These are phyloP conservation scores for Oenanthe javanica DNA, from an alignment of 140 eudicot species.

Conservation along the genomic window DNA sequence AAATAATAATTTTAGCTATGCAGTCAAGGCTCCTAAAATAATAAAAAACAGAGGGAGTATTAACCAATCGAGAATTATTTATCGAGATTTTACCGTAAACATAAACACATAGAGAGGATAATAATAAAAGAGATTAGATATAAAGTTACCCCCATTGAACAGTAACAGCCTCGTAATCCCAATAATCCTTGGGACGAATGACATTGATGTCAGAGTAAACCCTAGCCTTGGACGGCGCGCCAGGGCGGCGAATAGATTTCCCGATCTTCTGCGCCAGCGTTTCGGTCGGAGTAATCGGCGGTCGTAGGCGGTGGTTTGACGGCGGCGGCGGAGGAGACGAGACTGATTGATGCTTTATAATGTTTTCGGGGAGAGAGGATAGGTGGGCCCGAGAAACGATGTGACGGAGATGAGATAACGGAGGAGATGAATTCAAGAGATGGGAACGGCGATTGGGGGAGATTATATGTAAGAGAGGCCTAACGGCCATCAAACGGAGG, in stretches of 20 bases:
- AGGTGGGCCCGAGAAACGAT: background rate
- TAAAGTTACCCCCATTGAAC: slow-evolving; percentile 57
- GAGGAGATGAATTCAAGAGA: background rate
- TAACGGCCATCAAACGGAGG: slow-evolving; percentile 17
- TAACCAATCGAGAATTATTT: too few relatives aligned
- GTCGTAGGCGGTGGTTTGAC: slow-evolving; percentile 21
- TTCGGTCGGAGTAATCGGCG: slow-evolving; percentile 14
- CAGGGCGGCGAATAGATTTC: slow-evolving; percentile 58
- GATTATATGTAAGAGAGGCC: slow-evolving; percentile 17
- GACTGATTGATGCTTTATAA: background rate
- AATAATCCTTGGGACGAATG: slow-evolving; percentile 57
- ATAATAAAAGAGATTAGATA: too few relatives aligned
- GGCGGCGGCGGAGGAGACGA: slow-evolving; percentile 7
- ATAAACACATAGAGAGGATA: too few relatives aligned
- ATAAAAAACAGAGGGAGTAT: too few relatives aligned
- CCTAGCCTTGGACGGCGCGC: slow-evolving; percentile 58
- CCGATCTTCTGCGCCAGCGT: slow-evolving; percentile 69
- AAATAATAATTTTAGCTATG: too few relatives aligned
- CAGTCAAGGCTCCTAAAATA: too few relatives aligned
- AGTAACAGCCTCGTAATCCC: slow-evolving; percentile 66
- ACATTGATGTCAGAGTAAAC: slow-evolving; percentile 58
- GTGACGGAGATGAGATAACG: background rate
- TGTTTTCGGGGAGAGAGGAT: background rate
- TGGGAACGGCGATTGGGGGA: background rate
- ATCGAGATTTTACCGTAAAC: too few relatives aligned